These are phyloP conservation scores for Mollisiaceae sp. DNA, from an alignment of 2,329 filamentous ascomycete species.

Conservation along the genomic window DNA sequence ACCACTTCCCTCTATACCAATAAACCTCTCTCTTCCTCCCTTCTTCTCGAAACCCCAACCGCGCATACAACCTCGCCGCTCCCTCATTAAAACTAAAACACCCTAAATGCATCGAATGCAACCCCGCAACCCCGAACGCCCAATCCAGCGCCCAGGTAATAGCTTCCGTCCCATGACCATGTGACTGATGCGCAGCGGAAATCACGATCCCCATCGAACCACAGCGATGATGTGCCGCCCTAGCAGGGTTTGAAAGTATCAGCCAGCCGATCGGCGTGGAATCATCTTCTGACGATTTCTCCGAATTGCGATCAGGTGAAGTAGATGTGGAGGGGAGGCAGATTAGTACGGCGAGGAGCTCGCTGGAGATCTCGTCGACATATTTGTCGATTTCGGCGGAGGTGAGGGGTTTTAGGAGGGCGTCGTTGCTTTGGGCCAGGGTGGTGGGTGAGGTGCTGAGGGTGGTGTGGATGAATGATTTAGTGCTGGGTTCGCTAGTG, in stretches of 20 bases:
- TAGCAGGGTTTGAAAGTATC: neutral
- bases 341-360: neutral
- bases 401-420: neutral
- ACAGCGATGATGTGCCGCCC: neutral
- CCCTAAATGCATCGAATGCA: conserved; percentile 44
- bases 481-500: neutral
- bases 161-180: conserved; percentile 45
- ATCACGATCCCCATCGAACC: conserved; percentile 21
- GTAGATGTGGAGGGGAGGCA: neutral
- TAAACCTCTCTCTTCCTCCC: conserved; percentile 41
- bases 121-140: conserved; percentile 42
- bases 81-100: conserved; percentile 44
- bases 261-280: neutral
- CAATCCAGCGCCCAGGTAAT: conserved; percentile 44
- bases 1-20: conserved; percentile 44
- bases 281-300: neutral
- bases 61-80: conserved; percentile 42
- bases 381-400: neutral
- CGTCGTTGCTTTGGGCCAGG: neutral
- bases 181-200: conserved; percentile 35
- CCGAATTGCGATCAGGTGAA: neutral
- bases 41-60: conserved; percentile 43
- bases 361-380: neutral
- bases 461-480: neutral
- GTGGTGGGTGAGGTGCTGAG: neutral